Base-by-base conservation (phyloP, 352 stramenopile species). In the Phytophthora sojae region DNA sequence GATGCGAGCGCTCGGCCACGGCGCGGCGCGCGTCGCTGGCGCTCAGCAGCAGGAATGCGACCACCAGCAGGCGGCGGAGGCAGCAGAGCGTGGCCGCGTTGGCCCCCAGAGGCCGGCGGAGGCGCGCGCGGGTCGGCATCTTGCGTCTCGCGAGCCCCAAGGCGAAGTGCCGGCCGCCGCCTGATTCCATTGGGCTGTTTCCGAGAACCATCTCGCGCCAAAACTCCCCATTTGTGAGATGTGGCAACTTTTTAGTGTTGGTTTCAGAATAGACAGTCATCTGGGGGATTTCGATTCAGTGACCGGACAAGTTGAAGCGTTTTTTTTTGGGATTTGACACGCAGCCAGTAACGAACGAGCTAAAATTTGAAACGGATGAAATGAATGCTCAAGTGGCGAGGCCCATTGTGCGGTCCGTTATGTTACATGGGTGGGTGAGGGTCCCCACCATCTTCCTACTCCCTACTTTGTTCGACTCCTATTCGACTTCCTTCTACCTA, bases 131-230 rank as follows among this genome's bases (percentile, higher is more conserved):
- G 35, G 21, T 44, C 59, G 42, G 60, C 69, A 78, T 77, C 61
- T 56, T 77, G 69, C 50, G 64, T 60, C 47, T 70, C 55, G 62
- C 50, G 49, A 47, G 35, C 64, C 39, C 37, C 49, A 77, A 80
- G 57, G 58, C 69, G 51, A 80, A 80, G 69, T 80, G 69, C 32
- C 64, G 44, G 52, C 17, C 29, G 21, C 51, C 19, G 57, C 49
- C 68, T 79, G 72, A 79, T 76, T 73, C 57, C 72, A 77, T 77
- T 57, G 60, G 54, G 73, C 64, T 71, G 69, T 70, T 80, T 80
- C 69, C 57, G 37, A 49, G 73, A 80, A 79, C 68, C 62, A 72
- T 74, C 67, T 61, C 71, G 54, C 60, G 54, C 60, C 17, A 69
- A 69, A 71, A 71, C 44, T 69, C 32, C 62, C 63, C 60, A 66